Base-by-base conservation (phyloP, 2,329 filamentous ascomycete species). In the Metarhizium robertsii region DNA sequence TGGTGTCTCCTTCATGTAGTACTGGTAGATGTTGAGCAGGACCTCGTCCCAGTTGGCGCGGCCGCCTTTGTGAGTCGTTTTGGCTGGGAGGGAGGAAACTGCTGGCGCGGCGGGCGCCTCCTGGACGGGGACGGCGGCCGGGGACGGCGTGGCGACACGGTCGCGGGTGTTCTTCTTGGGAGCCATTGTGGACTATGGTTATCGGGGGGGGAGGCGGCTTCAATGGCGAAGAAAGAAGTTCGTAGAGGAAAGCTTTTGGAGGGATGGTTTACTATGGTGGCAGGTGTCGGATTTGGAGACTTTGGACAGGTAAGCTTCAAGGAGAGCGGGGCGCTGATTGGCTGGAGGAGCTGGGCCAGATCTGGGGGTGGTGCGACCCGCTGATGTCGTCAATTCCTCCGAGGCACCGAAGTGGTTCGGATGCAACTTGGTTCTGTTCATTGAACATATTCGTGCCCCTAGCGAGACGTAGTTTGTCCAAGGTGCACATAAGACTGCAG, bases 1-100 rank as follows among this genome's bases (percentile, higher is more conserved):
- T 50, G 92, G 85, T 48, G 94, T 99, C 63, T 84, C 80, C 62
- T 86, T 76, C 55, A 86, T 70, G 73, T 99, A 99, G 72, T 90
- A 84, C 64, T 84, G 76, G 80, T 86, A 87, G 62, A 96, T 79
- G 67, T 84, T 85, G 55, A 78, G 64, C 47, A 85, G 75, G 61
- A 95, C 88, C 65, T 86, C 77, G 66, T 77, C 68, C 73, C 77
- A 77, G 61, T 68, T 71, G 58, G 66, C 65, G 54, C 69, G 63
- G 60, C 63, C 57, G 53, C 55, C 56, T 57, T 65, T 69, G 47
- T 61, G 36, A 49, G 55, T 55, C 46, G 54, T 57, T 54, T 53
- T 53, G 51, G n/a, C 14, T 30, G 56, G 6, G 29, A 46, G 30
- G 7, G 50, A 13, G 6, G 38, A 16, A 1, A 50, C 25, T 13